Conservation (phyloP, 257 asterid genomes). For the Phtheirospermum japonicum region DNA sequence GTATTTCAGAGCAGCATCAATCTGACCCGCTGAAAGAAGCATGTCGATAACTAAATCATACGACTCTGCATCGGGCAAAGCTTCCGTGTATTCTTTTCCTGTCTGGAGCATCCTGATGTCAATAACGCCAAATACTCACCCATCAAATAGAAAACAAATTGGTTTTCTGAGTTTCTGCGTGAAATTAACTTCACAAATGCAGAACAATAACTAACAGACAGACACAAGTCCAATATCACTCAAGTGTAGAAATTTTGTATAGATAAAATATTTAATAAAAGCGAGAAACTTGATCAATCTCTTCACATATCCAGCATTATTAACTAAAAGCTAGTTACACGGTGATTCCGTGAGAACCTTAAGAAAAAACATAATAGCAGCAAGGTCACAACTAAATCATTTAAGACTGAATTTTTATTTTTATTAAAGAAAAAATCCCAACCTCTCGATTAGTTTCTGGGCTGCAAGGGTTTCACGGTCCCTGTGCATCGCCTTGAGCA, state of each 20-base stretch:
- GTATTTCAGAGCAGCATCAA: constrained; percentile 66
- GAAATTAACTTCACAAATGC: neutral
- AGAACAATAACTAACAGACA: neutral
- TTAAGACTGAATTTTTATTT: neutral
- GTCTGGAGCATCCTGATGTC: constrained; percentile 73
- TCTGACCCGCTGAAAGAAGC: constrained; percentile 51
- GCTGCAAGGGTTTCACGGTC: constrained; percentile 55
- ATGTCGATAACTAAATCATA: constrained; percentile 70
- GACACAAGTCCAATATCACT: too few relatives aligned
- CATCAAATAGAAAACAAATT: constrained; percentile 27
- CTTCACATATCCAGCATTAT: constrained; percentile 2
- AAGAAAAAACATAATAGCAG: too few relatives aligned
- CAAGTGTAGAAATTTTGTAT: neutral
- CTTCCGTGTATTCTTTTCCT: constrained; percentile 64
- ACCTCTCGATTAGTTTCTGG: constrained; percentile 74
- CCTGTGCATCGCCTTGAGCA: constrained; percentile 67
- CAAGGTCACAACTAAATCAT: neutral
- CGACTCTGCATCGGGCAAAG: constrained; percentile 80
- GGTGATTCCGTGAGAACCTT: neutral
- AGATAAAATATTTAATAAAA: constrained; percentile 1
- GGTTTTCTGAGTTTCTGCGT: neutral
- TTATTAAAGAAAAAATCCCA: constrained; percentile 14
- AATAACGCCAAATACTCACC: constrained; percentile 32
- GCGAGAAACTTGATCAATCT: neutral
- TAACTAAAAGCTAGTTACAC: neutral